These are phyloP conservation scores for Gaeumannomyces sp. DNA, from an alignment of 2,329 filamentous ascomycete species.

Conservation along the genomic window DNA sequence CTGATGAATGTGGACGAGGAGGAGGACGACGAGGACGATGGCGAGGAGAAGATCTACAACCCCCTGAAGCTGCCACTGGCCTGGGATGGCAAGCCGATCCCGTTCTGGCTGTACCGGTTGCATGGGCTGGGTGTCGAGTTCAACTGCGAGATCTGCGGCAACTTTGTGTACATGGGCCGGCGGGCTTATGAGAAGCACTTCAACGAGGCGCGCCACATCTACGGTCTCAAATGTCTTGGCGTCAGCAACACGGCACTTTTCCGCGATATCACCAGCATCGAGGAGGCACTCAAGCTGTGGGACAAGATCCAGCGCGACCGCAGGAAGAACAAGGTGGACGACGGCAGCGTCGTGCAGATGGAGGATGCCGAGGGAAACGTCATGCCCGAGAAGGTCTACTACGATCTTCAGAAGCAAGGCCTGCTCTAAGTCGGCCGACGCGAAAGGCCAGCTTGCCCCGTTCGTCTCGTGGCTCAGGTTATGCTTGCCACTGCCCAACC, in stretches of 20 bases:
- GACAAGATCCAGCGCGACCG: constrained; percentile 86
- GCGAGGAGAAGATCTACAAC: constrained; percentile 90
- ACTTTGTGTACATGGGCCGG: constrained; percentile 97
- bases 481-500: background rate
- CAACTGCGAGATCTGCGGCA: constrained; percentile 92
- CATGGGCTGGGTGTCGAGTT: constrained; percentile 95
- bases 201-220: constrained; percentile 86
- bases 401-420: constrained; percentile 89
- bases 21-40: constrained; percentile 66
- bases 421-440: constrained; percentile 51
- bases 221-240: constrained; percentile 87
- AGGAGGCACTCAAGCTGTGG: constrained; percentile 84
- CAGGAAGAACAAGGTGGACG: constrained; percentile 67
- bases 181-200: constrained; percentile 98
- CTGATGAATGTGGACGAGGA: constrained; percentile 39
- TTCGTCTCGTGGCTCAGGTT: constrained; percentile 10
- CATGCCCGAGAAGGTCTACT: constrained; percentile 98
- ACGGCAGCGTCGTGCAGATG: constrained; percentile 92
- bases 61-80: constrained; percentile 90
- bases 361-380: constrained; percentile 96
- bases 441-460: background rate
- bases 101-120: constrained; percentile 97
- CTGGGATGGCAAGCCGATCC: constrained; percentile 98
- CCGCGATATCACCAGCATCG: constrained; percentile 87
- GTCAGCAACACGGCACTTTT: constrained; percentile 89